A percentile compares a stretch with the other conserved stretches of the same genome.
Evolutionary conservation across 371 early-diverging fungal genomes (phyloP).

Genomic region (Mucor ambiguus): DNA sequence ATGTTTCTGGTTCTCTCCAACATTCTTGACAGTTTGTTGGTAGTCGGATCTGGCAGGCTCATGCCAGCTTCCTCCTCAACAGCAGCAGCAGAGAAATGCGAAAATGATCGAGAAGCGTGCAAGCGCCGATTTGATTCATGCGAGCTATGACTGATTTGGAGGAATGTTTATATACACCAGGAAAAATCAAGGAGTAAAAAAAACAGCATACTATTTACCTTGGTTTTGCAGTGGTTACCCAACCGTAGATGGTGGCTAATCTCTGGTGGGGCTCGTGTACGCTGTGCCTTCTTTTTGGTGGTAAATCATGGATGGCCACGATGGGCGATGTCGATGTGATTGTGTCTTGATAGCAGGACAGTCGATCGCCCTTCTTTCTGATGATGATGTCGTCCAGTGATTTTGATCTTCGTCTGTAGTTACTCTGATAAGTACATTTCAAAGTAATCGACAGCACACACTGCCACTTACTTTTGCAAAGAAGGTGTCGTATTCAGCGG

Average conservation of each 20-base stretch:
- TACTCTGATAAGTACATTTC: neutral
- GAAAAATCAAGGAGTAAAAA: neutral
- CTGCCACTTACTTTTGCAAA: conserved; percentile 1
- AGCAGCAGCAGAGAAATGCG: conserved; percentile 19
- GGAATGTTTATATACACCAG: neutral
- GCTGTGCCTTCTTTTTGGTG: conserved; percentile 50
- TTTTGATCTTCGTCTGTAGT: conserved; percentile 37
- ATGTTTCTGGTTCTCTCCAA: conserved; percentile 20
- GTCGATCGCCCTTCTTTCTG: conserved; percentile 9
- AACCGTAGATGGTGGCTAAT: conserved; percentile 60
- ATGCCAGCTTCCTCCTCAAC: neutral
- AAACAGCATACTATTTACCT: neutral
- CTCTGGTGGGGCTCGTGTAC: conserved; percentile 51
- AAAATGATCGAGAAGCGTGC: conserved; percentile 23
- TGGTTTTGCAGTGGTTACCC: conserved; percentile 41
- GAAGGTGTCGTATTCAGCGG: conserved; percentile 1
- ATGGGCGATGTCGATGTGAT: conserved; percentile 24
- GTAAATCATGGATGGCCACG: conserved; percentile 11
- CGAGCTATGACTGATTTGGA: neutral
- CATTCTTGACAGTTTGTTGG: conserved; percentile 31
- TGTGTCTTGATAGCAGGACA: conserved; percentile 10
- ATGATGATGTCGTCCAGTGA: conserved; percentile 37
- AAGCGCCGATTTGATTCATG: conserved; percentile 15
- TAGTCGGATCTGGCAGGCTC: neutral
- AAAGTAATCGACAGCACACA: neutral